Conservation (phyloP, 768 basidiomycete genomes). For the Mycena pura region DNA sequence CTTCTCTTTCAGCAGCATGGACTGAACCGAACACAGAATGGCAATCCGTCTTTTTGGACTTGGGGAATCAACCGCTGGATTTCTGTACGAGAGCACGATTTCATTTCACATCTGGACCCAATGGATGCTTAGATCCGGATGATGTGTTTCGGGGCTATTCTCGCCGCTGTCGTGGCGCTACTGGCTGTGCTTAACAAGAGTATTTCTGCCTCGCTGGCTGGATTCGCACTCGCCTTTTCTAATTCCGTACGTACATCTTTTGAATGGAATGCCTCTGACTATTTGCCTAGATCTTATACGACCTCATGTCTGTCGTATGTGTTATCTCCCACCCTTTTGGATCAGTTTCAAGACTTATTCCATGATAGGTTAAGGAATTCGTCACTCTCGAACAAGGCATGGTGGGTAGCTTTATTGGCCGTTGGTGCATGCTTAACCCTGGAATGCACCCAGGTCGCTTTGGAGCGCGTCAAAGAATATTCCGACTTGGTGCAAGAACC, state of each 20-base stretch:
- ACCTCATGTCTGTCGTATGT: slow-evolving; percentile 69
- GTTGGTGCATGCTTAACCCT: neutral
- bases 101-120: no score
- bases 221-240: slow-evolving; percentile 87
- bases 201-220: slow-evolving; percentile 82
- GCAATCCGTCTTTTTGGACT: slow-evolving; percentile 87
- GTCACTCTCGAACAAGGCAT: slow-evolving; percentile 91
- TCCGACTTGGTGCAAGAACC: slow-evolving; percentile 79
- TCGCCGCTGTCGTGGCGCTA: slow-evolving; percentile 72
- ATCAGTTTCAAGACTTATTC: neutral
- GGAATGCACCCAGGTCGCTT: slow-evolving; percentile 60
- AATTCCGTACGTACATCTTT: slow-evolving; percentile 43
- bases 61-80: slow-evolving; percentile 95
- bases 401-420: slow-evolving; percentile 50
- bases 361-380: slow-evolving; percentile 68
- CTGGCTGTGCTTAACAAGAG: slow-evolving; percentile 70
- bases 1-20: slow-evolving; percentile 35
- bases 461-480: slow-evolving; percentile 92
- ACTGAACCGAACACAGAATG: no score
- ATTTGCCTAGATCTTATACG: slow-evolving; percentile 56
- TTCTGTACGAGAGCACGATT: slow-evolving; percentile 76
- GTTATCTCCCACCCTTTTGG: neutral
- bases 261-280: neutral
- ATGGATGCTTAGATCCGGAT: slow-evolving; percentile 61
- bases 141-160: slow-evolving; percentile 75